Evolutionary conservation across 768 basidiomycete species (phyloP).

Genomic region (Agrocybe chaxingu): DNA sequence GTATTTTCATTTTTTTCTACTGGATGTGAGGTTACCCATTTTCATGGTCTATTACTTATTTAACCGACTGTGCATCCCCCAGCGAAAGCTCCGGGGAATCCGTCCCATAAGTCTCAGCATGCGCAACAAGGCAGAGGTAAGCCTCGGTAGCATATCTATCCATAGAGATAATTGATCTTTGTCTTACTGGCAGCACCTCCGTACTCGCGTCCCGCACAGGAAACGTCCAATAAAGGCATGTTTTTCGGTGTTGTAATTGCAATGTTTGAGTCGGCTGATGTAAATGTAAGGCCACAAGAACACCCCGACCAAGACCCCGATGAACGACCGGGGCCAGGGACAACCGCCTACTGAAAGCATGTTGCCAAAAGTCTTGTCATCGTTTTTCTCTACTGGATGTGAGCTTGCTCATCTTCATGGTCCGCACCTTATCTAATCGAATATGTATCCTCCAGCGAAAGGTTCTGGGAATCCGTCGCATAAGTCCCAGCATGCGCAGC

Average conservation of each 20-base stretch:
- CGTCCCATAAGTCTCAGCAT: constrained; percentile 9
- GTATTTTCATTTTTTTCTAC: constrained; percentile 7
- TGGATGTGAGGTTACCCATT: constrained; percentile 11
- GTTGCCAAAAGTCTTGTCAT: too few species aligned
- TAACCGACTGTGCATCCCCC: constrained; percentile 6
- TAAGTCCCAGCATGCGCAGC: neutral
- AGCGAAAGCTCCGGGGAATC: constrained; percentile 1
- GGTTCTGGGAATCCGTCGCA: too few species aligned
- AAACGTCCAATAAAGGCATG: constrained; percentile 7
- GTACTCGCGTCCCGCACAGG: constrained; percentile 10
- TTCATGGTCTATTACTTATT: constrained; percentile 7
- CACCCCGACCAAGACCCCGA: too few species aligned
- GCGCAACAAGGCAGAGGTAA: constrained; percentile 9
- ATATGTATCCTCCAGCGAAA: too few species aligned
- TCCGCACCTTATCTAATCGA: too few species aligned
- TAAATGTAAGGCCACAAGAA: neutral
- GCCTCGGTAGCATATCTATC: constrained; percentile 7
- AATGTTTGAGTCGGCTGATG: constrained; percentile 2
- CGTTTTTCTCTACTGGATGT: too few species aligned
- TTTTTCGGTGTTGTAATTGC: constrained; percentile 6
- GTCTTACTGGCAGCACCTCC: constrained; percentile 6
- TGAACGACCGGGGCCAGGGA: too few species aligned
- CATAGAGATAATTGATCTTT: constrained; percentile 8
- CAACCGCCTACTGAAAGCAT: too few species aligned
- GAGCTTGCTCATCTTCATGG: too few species aligned